Evolutionary conservation across 257 asterid species (phyloP).

Genomic region (Gentiana straminea): DNA sequence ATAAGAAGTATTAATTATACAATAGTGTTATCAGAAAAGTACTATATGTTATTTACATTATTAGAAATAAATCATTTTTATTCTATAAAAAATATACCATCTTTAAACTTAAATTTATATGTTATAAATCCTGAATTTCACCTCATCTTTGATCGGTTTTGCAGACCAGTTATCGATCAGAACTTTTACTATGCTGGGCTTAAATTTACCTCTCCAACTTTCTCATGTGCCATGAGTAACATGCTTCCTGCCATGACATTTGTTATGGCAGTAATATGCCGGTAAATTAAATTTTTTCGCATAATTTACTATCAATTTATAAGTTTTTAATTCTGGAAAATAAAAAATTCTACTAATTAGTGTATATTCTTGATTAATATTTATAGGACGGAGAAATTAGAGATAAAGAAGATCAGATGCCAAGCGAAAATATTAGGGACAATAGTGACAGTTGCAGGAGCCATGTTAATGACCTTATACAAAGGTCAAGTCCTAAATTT

Average conservation of each 20-base stretch:
- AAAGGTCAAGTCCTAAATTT: slow-evolving; percentile 60
- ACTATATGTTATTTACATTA: no score
- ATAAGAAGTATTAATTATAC: no score
- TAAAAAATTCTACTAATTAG: background rate
- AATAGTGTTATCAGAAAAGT: no score
- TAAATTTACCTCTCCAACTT: slow-evolving; percentile 70
- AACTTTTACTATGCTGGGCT: slow-evolving; percentile 85
- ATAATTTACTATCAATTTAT: background rate
- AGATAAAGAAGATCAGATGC: slow-evolving; percentile 53
- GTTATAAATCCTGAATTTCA: no score
- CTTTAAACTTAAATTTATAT: no score
- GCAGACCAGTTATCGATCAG: slow-evolving; percentile 91
- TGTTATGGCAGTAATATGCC: slow-evolving; percentile 67
- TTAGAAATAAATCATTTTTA: no score
- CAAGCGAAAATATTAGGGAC: slow-evolving; percentile 82
- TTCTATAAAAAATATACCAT: no score
- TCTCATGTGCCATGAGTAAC: slow-evolving; percentile 89
- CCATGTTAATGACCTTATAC: slow-evolving; percentile 82
- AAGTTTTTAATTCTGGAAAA: background rate
- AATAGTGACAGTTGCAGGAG: slow-evolving; percentile 58
- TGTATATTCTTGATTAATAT: no score
- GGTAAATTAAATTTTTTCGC: slow-evolving; percentile 20
- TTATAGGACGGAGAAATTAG: slow-evolving; percentile 62
- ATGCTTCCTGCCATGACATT: slow-evolving; percentile 93
- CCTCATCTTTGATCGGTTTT: background rate